Evolutionary conservation across 306 rosid genomes (phyloP), one percentile per base, ranked within the genome.

Genomic region (Cucumis melo): DNA sequence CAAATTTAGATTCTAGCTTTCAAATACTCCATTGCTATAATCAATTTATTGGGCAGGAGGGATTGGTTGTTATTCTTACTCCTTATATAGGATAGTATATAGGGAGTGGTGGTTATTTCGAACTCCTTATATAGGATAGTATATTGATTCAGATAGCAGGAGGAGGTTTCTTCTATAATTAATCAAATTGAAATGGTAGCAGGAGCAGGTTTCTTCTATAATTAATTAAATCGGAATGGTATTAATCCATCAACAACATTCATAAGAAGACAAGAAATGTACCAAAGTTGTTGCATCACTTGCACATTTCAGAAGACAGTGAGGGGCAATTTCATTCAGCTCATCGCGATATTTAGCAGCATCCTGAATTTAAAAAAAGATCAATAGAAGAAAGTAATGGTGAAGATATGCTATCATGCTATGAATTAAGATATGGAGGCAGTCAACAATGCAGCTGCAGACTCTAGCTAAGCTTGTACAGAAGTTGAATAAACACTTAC

Each of bases 231-330:
- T 48, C 44, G 42, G 50, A 36, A 48, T 24, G 20, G 10, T 24
- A 48, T 72, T 29, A 29, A 51, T 48, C 61, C 42, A 51, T 55
- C 21, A 24, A 66, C 32, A 66, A 72, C 59, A 50, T 24, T 51
- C 44, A 72, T 48, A 14, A 65, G 71, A 77, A 65, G 17, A 74
- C 39, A 77, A 48, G 50, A 44, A 39, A 53, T 80, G 42, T 94
- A 94, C 99, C 88, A 87, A 65, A 60, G 99, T 94, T 62, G 97
- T 87, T 60, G 99, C 96, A 53, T 92, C 97, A 79, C 99, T 90
- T 41, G 90, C 83, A 85, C 98, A 94, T 82, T 92, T 94, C 85
- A 94, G 80, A 75, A 92, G 87, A 79, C 90, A 77, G 82, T 87
- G 86, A 2, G 98, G 99, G 8, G 96, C 86, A 61, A 92, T 87